Base-by-base conservation (phyloP, 2,329 filamentous ascomycete genomes). In the Cercospora citrullina region DNA sequence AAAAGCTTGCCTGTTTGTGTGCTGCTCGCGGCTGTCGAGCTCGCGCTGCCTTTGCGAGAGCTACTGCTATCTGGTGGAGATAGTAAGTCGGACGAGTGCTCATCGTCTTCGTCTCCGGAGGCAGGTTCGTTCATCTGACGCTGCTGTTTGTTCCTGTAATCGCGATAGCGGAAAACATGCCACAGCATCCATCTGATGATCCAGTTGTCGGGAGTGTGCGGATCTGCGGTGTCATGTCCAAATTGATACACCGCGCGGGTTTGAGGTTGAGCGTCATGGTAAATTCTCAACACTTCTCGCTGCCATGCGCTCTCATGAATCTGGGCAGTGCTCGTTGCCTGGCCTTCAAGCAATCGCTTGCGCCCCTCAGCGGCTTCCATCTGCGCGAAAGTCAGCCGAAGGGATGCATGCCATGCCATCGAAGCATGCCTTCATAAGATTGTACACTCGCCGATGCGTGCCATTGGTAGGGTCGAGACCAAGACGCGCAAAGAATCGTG, bases 101-200 rank as follows among this genome's bases (percentile, higher is more conserved):
- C 33, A 21, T 58, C 64, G n/a, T 66, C 51, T 8, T 66, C 58
- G 28, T 60, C 58, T 6, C 58, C 31, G 2, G 64, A 57, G 45
- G 23, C 57, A 39, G n/a, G 7, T 18, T 64, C 60, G 36, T 63
- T 65, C 45, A 62, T 58, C 28, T 61, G 58, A 6, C 68, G 68
- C 4, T 74, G 72, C 60, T 66, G 72, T 42, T 71, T 73, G 65
- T 81, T 80, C 30, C 81, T 77, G 69, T 81, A 77, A 67, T 81
- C 79, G 21, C 78, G 74, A 70, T 81, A 83, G 16, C 82, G 80
- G 67, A 84, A 84, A 64, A 81, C 80, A 69, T 84, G 82, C 82
- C 81, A 84, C 5, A 84, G 76, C 63, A 81, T 80, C 82, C 82
- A 84, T 28, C 79, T 76, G n/a, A 82, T 82, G 58, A 84, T 81